These are phyloP conservation scores for Daldinia sp. DNA, from an alignment of 2,329 filamentous ascomycete genomes.

Conservation along the genomic window DNA sequence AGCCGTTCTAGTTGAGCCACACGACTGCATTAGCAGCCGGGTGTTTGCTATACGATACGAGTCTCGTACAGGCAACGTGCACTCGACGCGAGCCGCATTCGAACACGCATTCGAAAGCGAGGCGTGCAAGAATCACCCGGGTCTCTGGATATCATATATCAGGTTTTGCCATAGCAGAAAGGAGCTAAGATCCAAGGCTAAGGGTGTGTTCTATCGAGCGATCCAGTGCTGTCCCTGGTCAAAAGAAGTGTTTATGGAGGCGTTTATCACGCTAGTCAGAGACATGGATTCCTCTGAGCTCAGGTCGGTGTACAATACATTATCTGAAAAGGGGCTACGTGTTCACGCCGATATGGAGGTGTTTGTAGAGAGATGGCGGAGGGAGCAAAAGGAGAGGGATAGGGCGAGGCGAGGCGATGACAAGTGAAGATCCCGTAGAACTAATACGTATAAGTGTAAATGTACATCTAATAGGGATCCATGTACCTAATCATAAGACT, in stretches of 20 bases:
- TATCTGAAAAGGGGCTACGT: constrained; percentile 59
- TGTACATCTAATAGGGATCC: background rate
- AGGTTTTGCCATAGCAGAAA: constrained; percentile 52
- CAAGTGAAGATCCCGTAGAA: background rate
- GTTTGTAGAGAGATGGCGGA: constrained; percentile 51
- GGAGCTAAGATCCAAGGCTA: constrained; percentile 40
- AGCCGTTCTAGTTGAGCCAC: constrained; percentile 53
- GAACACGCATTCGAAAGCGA: constrained; percentile 59
- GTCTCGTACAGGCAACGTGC: constrained; percentile 55
- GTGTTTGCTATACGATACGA: constrained; percentile 63
- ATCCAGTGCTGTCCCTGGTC: constrained; percentile 52
- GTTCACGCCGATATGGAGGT: constrained; percentile 62
- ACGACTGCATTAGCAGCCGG: constrained; percentile 55
- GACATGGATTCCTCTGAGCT: constrained; percentile 59
- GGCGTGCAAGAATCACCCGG: constrained; percentile 50
- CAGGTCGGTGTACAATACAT: constrained; percentile 56
- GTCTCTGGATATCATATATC: constrained; percentile 61
- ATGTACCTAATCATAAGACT: background rate
- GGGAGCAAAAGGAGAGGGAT: constrained; percentile 32
- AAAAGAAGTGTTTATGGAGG: constrained; percentile 62
- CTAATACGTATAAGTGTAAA: background rate
- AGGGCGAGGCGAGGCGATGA: constrained; percentile 4
- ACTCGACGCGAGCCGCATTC: constrained; percentile 60
- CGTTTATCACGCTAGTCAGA: constrained; percentile 54
- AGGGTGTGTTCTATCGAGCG: constrained; percentile 47